Conservation (phyloP, 306 rosid species). For the Corylus avellana region DNA sequence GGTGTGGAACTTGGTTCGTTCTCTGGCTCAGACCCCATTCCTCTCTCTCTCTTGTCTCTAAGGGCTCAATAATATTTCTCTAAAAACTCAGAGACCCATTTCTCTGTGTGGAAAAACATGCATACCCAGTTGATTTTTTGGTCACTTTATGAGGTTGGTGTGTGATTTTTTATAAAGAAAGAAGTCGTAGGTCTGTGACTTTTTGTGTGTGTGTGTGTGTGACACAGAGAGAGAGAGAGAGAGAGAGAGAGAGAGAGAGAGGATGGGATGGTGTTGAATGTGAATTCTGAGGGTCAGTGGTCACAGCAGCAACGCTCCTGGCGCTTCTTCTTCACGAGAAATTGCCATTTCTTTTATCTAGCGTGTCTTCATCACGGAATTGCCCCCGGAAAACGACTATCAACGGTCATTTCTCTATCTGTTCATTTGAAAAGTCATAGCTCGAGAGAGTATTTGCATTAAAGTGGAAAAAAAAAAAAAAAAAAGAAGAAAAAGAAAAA, state of each 20-base stretch:
- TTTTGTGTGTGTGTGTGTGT: too few relatives aligned
- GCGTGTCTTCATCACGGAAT: not conserved
- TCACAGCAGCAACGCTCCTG: constrained; percentile 53
- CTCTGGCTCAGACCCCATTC: constrained; percentile 27
- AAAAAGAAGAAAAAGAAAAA: not conserved
- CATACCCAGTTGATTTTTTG: constrained; percentile 6
- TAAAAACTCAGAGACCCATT: not conserved
- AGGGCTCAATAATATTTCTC: not conserved
- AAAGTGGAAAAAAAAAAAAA: not conserved
- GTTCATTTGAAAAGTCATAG: constrained; percentile 41
- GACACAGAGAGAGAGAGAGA: not conserved
- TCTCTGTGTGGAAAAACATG: not conserved
- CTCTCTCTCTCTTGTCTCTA: not conserved
- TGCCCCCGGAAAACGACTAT: constrained; percentile 22
- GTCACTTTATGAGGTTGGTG: constrained; percentile 28
- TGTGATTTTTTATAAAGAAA: constrained; percentile 28
- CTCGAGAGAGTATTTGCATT: not conserved
- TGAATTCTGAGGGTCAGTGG: constrained; percentile 33
- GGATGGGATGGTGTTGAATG: constrained; percentile 29
- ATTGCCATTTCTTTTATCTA: constrained; percentile 19
- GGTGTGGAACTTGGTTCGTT: constrained; percentile 25
- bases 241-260: constrained; percentile 23
- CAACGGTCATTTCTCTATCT: constrained; percentile 16
- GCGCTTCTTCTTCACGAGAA: constrained; percentile 85
- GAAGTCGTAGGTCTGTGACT: constrained; percentile 1